Base-by-base conservation (phyloP, 768 basidiomycete genomes). In the Panaeolus papilionaceus region DNA sequence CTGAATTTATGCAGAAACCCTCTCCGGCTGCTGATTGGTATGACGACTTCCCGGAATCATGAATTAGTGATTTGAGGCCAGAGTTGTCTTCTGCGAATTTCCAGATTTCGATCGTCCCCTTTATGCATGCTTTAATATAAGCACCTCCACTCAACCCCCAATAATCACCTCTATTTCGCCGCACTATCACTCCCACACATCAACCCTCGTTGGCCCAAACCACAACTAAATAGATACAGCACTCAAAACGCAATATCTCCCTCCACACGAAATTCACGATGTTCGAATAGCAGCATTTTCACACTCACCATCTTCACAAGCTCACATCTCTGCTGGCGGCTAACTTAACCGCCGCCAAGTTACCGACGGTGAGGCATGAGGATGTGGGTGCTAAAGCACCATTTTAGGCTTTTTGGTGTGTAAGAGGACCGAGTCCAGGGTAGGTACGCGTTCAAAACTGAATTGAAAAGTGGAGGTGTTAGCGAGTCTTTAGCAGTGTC, bases 331-430 rank as follows among this genome's bases (percentile, higher is more conserved):
- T 26, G 9, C 47, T 51, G 47, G 47, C 47, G 47, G 47, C 18
- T 51, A 23, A 51, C 20, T 51, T 51, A 26, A 51, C 47, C 47
- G 47, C 26, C 20, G 47, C 26, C 47, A 26, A 51, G 20, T 51
- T 51, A 51, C 47, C 47, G 47, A 51, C 47, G 47, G 47, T 20
- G 47, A 26, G 20, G 47, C 47, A 44, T 44, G 47, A 26, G 47
- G 20, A 12, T 51, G 47, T 51, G 47, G 47, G 47, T 51, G 20
- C 23, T 51, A 18, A 4, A 51, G 47, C 8, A 23, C 26, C 26
- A 51, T 26, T 51, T 23, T 51, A 51, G 20, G 47, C 47, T 51
- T 51, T 26, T 51, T 51, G 42, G 42, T 18, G 16, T 44, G 42
- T 12, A 16, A 16, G 42, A 44, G 42, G 42, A 6, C 42, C 42